phyloP scores from a whole-genome alignment of 257 asterid genomes.

The Solanum arcanum region DNA sequence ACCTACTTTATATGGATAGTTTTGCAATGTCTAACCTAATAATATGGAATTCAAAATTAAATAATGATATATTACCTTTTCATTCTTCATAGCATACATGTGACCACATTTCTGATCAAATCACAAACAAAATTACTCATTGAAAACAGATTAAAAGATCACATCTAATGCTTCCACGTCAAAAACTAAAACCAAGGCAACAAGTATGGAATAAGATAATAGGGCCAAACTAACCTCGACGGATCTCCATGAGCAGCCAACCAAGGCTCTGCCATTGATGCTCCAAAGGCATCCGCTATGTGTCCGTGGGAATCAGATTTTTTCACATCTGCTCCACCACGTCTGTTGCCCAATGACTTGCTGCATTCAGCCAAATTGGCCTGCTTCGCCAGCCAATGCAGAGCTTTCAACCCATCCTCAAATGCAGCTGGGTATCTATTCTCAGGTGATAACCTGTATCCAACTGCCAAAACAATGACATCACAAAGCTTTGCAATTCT shows the following conservation, averaged over 20 bases:
- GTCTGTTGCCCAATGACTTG: constrained; percentile 43
- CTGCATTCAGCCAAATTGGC: constrained; percentile 77
- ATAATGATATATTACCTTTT: not conserved
- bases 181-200: constrained; percentile 1
- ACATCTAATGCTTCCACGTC: not conserved
- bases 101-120: not conserved
- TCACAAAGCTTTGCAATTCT: constrained; percentile 71
- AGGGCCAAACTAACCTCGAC: constrained; percentile 46
- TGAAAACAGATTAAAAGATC: not conserved
- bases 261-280: constrained; percentile 95
- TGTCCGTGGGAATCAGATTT: constrained; percentile 45
- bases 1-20: not conserved
- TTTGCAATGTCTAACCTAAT: not conserved
- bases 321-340: constrained; percentile 45
- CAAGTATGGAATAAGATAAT: not conserved
- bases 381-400: constrained; percentile 92
- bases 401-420: constrained; percentile 83
- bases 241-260: constrained; percentile 98
- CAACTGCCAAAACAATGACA: constrained; percentile 84
- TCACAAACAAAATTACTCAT: not conserved
- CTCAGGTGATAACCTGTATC: constrained; percentile 89
- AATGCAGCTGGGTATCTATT: constrained; percentile 75
- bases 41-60: not conserved
- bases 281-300: constrained; percentile 75
- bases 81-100: not conserved